These are phyloP conservation scores for Creolimax fragrantissima DNA, from an alignment of 78 protist genomes.

Conservation along the genomic window DNA sequence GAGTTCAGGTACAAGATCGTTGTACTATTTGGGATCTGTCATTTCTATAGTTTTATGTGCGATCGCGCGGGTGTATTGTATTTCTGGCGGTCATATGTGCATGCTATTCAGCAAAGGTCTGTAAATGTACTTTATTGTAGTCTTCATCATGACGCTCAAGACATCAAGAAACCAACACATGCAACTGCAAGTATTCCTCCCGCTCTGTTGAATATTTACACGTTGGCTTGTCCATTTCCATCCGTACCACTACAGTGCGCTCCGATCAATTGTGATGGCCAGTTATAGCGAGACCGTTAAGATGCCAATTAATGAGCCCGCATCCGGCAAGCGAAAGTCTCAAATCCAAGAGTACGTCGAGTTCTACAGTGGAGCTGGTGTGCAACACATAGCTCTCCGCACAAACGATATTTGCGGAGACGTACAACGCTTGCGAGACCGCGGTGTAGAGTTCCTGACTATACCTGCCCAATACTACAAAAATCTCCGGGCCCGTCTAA, in stretches of 20 bases:
- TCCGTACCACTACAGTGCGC: not conserved
- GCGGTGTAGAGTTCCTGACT: slow-evolving; percentile 76
- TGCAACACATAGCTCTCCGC: slow-evolving; percentile 83
- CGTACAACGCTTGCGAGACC: not conserved
- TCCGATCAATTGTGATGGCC: slow-evolving; percentile 66
- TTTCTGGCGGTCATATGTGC: not conserved
- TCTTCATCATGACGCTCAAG: too few relatives aligned
- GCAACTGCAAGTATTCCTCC: too few relatives aligned
- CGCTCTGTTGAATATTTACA: too few relatives aligned
- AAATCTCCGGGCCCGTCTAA: slow-evolving; percentile 29
- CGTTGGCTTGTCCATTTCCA: too few relatives aligned
- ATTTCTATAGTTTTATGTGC: too few relatives aligned
- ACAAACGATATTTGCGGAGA: slow-evolving; percentile 57
- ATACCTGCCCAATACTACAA: slow-evolving; percentile 66
- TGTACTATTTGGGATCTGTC: too few relatives aligned
- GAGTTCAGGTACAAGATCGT: slow-evolving; percentile 59
- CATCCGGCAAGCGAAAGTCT: slow-evolving; percentile 52
- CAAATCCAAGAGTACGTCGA: slow-evolving; percentile 87
- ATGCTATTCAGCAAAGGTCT: too few relatives aligned
- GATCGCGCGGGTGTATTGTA: slow-evolving; percentile 34
- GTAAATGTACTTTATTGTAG: too few relatives aligned
- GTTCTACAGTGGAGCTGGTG: slow-evolving; percentile 83
- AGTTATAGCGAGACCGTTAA: slow-evolving; percentile 55
- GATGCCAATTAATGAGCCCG: slow-evolving; percentile 91
- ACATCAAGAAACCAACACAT: too few relatives aligned